Conservation (phyloP, 2,329 filamentous ascomycete species). For the Tolypocladium ovalisporum region DNA sequence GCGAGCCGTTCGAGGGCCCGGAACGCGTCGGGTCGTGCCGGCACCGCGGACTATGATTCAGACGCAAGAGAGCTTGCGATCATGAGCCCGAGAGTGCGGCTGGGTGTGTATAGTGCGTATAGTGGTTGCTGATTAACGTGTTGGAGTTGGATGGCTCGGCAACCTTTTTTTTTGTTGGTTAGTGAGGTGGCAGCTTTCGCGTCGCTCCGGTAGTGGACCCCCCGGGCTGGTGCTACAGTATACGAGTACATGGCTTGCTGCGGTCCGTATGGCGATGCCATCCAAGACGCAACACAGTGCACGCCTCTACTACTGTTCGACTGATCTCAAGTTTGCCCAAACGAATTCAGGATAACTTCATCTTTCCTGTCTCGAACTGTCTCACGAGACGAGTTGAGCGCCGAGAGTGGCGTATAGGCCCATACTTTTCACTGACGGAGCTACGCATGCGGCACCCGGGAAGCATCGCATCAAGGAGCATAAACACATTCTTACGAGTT, state of each 20-base stretch:
- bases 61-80: not conserved
- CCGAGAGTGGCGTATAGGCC: not conserved
- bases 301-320: too few relatives aligned
- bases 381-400: too few relatives aligned
- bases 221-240: not conserved
- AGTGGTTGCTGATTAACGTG: not conserved
- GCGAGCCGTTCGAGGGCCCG: not conserved
- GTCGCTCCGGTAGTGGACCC: too few relatives aligned
- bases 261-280: not conserved
- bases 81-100: not conserved
- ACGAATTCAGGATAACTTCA: too few relatives aligned
- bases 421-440: not conserved
- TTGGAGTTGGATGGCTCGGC: not conserved
- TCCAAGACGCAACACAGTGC: too few relatives aligned
- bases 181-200: not conserved
- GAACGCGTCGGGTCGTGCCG: not conserved
- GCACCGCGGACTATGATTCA: not conserved
- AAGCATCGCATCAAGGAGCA: not conserved
- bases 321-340: too few relatives aligned
- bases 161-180: not conserved
- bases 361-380: too few relatives aligned
- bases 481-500: slow-evolving; percentile 20
- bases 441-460: not conserved
- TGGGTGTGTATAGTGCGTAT: too few relatives aligned
- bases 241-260: not conserved